Base-by-base conservation (phyloP, 805 yeast species). In the Metschnikowia bowlesiae region DNA sequence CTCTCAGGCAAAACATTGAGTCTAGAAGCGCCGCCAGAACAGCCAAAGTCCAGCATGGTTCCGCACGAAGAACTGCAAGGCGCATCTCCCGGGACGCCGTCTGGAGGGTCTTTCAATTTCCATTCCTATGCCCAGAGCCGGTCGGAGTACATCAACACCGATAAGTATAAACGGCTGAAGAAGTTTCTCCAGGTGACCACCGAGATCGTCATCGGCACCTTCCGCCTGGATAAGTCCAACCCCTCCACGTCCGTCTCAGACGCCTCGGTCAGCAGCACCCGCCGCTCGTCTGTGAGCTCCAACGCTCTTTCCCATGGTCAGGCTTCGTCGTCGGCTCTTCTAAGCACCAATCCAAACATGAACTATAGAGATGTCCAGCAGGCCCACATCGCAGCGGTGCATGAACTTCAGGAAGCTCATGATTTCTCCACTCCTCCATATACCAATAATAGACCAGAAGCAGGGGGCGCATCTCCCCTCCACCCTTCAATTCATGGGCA, bases 171-270 rank as follows among this genome's bases (percentile, higher is more conserved):
- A 64, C 71, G 89, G 50, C 76, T 82, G 70, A 83, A 83, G 57
- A 87, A 90, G 62, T 89, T 89, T 18, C 72, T 90, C 6, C 88
- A 89, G n/a, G 69, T 89, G 61, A 87, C 90, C 46, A 80, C 89
- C 1, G 96, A 87, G 64, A 79, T 89, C 1, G 74, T 88, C 22
- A 76, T 90, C 29, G 97, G 97, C 3, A 89, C 96, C 0, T 85
- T 81, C 57, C 71, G 92, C 54, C 74, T 72, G 74, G 53, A 51
- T 14, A 45, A 47, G 22, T 26, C 36, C 31, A 44, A 35, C 8
- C 28, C 33, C 28, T 33, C 52, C 18, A 32, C 33, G 18, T 33
- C 52, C 18, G 38, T 46, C 10, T 41, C 50, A 0, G 53, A 47
- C 16, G 18, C 39, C 6, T 46, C 48, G 9, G 35, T 26, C 32